Conservation (phyloP, 768 basidiomycete species). For the Lactarius deliciosus region DNA sequence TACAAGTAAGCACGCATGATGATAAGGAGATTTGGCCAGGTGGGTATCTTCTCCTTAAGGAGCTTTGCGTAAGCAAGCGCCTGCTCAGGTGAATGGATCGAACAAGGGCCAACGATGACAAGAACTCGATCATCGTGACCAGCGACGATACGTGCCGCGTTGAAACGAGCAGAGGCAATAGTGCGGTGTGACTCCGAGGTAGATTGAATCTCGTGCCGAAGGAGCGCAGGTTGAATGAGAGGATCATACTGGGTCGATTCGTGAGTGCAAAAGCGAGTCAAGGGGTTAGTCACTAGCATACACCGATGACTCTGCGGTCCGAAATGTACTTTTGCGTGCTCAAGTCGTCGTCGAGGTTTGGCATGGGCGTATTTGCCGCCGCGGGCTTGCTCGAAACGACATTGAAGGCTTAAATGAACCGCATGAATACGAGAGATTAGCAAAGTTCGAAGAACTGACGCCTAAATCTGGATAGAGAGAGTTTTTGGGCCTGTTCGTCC, state of each 20-base stretch:
- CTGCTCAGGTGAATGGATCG: conserved; percentile 86
- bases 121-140: conserved; percentile 85
- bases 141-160: conserved; percentile 73
- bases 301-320: conserved; percentile 78
- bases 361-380: conserved; percentile 47
- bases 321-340: conserved; percentile 73
- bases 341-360: conserved; percentile 63
- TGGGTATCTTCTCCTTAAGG: conserved; percentile 62
- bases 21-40: conserved; percentile 78
- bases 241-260: conserved; percentile 77
- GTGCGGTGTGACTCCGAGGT: conserved; percentile 64
- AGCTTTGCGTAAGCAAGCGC: conserved; percentile 80
- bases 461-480: conserved; percentile 14
- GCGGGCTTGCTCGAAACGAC: neutral
- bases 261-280: conserved; percentile 13
- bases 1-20: conserved; percentile 98
- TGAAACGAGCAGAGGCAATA: conserved; percentile 76
- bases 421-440: neutral
- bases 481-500: conserved; percentile 10
- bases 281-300: conserved; percentile 40
- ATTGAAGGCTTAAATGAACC: neutral
- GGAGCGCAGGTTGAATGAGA: conserved; percentile 88
- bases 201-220: conserved; percentile 82
- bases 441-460: conserved; percentile 2
- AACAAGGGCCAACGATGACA: conserved; percentile 94